Percentiles rank a stretch among this genome's conserved stretches.
Conservation (phyloP, 2,329 filamentous ascomycete genomes). For the Moelleriella libera region DNA sequence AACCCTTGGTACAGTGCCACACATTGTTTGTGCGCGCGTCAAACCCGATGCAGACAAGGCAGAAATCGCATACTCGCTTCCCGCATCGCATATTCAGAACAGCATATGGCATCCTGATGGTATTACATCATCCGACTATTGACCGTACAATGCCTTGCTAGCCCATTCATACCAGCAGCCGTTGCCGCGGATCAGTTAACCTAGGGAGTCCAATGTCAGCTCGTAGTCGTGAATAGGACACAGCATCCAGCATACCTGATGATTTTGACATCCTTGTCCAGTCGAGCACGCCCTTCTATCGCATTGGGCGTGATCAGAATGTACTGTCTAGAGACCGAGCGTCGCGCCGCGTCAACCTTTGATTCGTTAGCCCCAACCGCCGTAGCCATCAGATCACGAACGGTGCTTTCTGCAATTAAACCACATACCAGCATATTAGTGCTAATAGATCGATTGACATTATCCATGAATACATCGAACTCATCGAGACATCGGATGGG, state of each 20-base stretch:
- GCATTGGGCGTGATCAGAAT: conserved; percentile 92
- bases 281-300: conserved; percentile 44
- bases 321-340: conserved; percentile 82
- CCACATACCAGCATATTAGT: conserved; percentile 77
- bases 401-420: no score
- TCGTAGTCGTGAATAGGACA: background rate
- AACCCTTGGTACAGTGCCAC: no score
- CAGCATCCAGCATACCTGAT: conserved; percentile 40
- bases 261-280: conserved; percentile 61
- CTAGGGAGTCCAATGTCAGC: conserved; percentile 16
- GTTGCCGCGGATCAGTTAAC: conserved; percentile 45
- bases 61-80: no score
- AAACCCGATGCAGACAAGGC: no score
- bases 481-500: conserved; percentile 91
- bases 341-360: conserved; percentile 69
- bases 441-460: conserved; percentile 82
- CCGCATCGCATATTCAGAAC: no score
- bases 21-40: no score
- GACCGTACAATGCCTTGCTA: background rate
- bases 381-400: no score
- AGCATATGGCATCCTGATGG: no score
- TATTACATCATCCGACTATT: background rate
- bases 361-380: background rate
- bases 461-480: conserved; percentile 99
- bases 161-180: conserved; percentile 19